Evolutionary conservation across 2,329 filamentous ascomycete species (phyloP).

Genomic region (Ophiostoma angusticollis): DNA sequence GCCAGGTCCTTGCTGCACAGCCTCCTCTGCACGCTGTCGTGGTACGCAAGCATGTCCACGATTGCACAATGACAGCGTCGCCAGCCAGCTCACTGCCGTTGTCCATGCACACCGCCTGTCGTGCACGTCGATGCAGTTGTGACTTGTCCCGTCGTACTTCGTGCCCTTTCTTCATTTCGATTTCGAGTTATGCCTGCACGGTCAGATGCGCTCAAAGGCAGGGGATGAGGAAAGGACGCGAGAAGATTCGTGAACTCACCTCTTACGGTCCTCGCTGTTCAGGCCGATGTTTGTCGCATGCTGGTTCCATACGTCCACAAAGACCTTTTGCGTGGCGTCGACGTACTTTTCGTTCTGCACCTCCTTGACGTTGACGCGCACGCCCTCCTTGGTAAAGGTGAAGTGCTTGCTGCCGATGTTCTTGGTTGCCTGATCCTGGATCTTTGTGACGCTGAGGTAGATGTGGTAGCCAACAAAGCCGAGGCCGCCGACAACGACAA

Average conservation of each 20-base stretch:
- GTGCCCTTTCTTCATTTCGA: slow-evolving; percentile 1
- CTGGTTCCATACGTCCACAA: slow-evolving; percentile 55
- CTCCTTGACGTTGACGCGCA: slow-evolving; percentile 59
- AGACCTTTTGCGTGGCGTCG: slow-evolving; percentile 57
- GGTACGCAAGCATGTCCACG: no score
- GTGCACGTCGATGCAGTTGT: no score
- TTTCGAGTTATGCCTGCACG: slow-evolving; percentile 1
- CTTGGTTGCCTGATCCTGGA: slow-evolving; percentile 51
- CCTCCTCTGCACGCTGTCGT: no score
- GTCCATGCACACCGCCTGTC: no score
- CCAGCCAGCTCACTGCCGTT: no score
- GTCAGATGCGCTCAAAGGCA: not conserved
- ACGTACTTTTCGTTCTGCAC: slow-evolving; percentile 57
- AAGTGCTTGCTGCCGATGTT: slow-evolving; percentile 67
- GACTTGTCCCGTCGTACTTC: no score
- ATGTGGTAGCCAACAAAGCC: slow-evolving; percentile 61
- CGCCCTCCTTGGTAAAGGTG: slow-evolving; percentile 60
- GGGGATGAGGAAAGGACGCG: not conserved
- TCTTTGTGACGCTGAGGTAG: slow-evolving; percentile 53
- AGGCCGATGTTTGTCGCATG: slow-evolving; percentile 20
- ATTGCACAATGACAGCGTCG: no score
- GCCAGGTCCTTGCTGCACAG: no score
- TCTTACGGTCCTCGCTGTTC: slow-evolving; percentile 18
- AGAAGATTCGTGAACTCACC: slow-evolving; percentile 10
- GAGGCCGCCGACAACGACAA: slow-evolving; percentile 41